Evolutionary conservation across 2,329 filamentous ascomycete genomes (phyloP).

Genomic region (Ophiocordyceps camponoti-leonardi): DNA sequence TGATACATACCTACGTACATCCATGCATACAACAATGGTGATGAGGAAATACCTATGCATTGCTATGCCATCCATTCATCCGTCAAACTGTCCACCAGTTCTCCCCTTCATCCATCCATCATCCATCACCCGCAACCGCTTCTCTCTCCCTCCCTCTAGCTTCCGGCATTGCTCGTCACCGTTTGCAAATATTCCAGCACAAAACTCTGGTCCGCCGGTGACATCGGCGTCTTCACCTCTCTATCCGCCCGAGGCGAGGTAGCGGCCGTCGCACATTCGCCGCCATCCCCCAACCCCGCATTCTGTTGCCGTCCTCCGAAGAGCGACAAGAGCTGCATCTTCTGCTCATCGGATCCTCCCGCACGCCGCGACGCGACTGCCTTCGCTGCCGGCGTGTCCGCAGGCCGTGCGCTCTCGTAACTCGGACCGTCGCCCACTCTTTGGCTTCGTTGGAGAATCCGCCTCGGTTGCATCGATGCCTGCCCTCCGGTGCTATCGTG

Average conservation of each 20-base stretch:
- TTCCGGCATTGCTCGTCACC: constrained; percentile 20
- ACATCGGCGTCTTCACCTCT: constrained; percentile 37
- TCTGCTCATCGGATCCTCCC: constrained; percentile 14
- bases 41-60: too few relatives aligned
- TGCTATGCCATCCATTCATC: too few relatives aligned
- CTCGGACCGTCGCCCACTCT: constrained; percentile 6
- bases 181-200: constrained; percentile 57
- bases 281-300: not conserved
- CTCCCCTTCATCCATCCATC: not conserved
- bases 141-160: constrained; percentile 13
- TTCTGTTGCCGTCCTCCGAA: constrained; percentile 34
- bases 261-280: not conserved
- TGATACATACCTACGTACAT: too few relatives aligned
- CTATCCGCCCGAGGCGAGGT: constrained; percentile 18
- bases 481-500: not conserved
- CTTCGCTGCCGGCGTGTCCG: constrained; percentile 4
- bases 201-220: constrained; percentile 58
- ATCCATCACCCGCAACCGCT: not conserved
- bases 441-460: constrained; percentile 20
- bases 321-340: constrained; percentile 35
- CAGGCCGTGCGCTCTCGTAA: constrained; percentile 1
- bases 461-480: constrained; percentile 8
- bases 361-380: constrained; percentile 4
- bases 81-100: too few relatives aligned
- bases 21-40: too few relatives aligned